phyloP scores from a whole-genome alignment of 768 basidiomycete species.

The Serendipita sp. region DNA sequence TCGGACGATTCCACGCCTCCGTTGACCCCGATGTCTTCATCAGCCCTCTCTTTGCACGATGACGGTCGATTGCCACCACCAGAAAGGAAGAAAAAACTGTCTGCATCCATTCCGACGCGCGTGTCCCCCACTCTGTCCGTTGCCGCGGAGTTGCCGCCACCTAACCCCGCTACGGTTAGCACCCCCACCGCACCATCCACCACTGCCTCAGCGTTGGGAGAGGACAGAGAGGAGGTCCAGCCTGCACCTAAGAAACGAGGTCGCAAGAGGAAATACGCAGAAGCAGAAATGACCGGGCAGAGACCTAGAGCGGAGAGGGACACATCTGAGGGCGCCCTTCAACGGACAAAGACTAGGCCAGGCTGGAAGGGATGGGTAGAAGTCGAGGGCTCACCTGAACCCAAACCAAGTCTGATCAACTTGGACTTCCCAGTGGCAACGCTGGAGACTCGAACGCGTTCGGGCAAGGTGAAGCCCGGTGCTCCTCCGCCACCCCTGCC shows the following conservation, averaged over 20 bases:
- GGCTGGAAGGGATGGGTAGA: slow-evolving; percentile 4
- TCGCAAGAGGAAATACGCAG: background rate
- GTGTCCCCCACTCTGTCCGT: background rate
- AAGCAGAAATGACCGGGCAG: background rate
- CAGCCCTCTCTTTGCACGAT: background rate
- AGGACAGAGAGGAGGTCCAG: no score
- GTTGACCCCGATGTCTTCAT: background rate
- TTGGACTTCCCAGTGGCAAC: background rate
- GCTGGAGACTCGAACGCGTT: background rate
- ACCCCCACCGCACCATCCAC: background rate
- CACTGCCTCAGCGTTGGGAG: background rate
- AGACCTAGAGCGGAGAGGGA: background rate
- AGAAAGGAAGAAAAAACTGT: background rate
- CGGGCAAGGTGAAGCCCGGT: background rate
- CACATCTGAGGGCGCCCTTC: background rate
- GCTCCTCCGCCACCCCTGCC: background rate
- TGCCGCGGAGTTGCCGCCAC: background rate
- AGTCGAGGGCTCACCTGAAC: slow-evolving; percentile 2
- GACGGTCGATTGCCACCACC: background rate
- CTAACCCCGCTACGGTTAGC: background rate
- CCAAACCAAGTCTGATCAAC: background rate
- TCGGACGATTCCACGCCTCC: slow-evolving; percentile 1
- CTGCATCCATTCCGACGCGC: no score
- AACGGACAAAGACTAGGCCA: background rate
- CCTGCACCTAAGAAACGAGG: background rate